Evolutionary conservation across 768 basidiomycete species (phyloP).

Genomic region (Pisolithus tinctorius): DNA sequence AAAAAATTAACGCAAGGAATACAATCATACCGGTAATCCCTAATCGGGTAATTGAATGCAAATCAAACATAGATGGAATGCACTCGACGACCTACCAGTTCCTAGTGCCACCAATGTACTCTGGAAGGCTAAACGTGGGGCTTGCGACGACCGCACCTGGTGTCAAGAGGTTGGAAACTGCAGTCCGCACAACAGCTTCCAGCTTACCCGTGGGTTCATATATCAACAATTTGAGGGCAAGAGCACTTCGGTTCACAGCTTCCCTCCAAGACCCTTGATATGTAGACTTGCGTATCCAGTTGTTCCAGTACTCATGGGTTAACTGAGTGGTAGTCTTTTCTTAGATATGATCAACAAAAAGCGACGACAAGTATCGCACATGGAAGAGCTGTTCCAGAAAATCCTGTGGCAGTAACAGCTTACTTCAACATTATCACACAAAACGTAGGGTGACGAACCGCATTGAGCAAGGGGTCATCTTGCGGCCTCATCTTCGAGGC

Average conservation of each 20-base stretch:
- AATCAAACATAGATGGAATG: neutral
- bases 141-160: conserved; percentile 88
- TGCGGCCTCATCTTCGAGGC: conserved; percentile 40
- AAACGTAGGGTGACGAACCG: conserved; percentile 27
- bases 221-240: conserved; percentile 90
- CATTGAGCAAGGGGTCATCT: conserved; percentile 71
- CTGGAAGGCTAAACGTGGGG: conserved; percentile 91
- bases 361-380: conserved; percentile 30
- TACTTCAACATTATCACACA: neutral
- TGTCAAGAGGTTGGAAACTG: conserved; percentile 1
- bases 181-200: neutral
- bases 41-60: conserved; percentile 13
- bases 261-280: conserved; percentile 96
- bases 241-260: conserved; percentile 83
- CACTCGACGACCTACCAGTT: conserved; percentile 54
- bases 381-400: conserved; percentile 51
- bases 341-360: neutral
- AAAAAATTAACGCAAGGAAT: neutral
- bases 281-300: conserved; percentile 84
- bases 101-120: conserved; percentile 82
- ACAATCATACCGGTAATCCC: conserved; percentile 56
- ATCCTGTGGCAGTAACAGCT: conserved; percentile 29
- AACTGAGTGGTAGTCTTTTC: conserved; percentile 30
- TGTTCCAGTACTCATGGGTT: conserved; percentile 79
- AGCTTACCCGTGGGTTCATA: conserved; percentile 78